A percentile compares a stretch with the other conserved stretches of the same genome.
Conservation (phyloP, 768 basidiomycete species). For the Clitopilus hobsonii region DNA sequence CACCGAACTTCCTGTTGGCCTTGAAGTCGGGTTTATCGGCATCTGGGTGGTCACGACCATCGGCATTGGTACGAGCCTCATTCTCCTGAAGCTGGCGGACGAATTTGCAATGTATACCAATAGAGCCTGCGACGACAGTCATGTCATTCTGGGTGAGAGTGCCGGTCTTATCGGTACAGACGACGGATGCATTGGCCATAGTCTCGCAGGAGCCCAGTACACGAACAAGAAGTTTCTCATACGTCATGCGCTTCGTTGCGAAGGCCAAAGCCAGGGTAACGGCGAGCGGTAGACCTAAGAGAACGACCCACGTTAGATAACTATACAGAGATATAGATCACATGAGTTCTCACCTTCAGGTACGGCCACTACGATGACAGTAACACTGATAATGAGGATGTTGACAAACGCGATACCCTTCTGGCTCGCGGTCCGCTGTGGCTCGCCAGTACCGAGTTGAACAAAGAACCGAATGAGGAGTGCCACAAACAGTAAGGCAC, state of each 20-base stretch:
- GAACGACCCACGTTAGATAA: too few relatives aligned
- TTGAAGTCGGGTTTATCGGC: slow-evolving; percentile 21
- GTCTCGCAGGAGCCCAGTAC: slow-evolving; percentile 97
- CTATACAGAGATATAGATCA: too few relatives aligned
- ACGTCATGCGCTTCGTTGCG: slow-evolving; percentile 97
- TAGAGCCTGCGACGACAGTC: slow-evolving; percentile 93
- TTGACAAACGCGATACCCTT: slow-evolving; percentile 91
- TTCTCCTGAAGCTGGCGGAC: slow-evolving; percentile 76
- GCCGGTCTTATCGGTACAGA: slow-evolving; percentile 96
- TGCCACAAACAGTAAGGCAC: slow-evolving; percentile 72
- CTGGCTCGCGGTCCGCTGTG: slow-evolving; percentile 61
- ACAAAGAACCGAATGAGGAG: slow-evolving; percentile 97
- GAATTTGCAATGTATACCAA: slow-evolving; percentile 94
- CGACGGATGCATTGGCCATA: slow-evolving; percentile 96
- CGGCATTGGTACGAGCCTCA: slow-evolving; percentile 64
- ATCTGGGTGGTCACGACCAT: slow-evolving; percentile 37
- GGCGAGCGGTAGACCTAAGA: slow-evolving; percentile 86
- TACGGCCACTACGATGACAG: slow-evolving; percentile 53
- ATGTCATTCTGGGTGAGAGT: slow-evolving; percentile 94
- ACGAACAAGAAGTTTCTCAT: slow-evolving; percentile 91
- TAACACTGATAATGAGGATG: slow-evolving; percentile 92
- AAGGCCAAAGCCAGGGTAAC: slow-evolving; percentile 96
- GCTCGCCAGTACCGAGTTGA: slow-evolving; percentile 61
- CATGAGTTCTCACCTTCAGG: slow-evolving; percentile 37
- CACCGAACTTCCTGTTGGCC: slow-evolving; percentile 38